A percentile compares a stretch with the other conserved stretches of the same genome.
phyloP scores from a whole-genome alignment of 495 filamentous ascomycete genomes.

The Sporormia fimetaria region DNA sequence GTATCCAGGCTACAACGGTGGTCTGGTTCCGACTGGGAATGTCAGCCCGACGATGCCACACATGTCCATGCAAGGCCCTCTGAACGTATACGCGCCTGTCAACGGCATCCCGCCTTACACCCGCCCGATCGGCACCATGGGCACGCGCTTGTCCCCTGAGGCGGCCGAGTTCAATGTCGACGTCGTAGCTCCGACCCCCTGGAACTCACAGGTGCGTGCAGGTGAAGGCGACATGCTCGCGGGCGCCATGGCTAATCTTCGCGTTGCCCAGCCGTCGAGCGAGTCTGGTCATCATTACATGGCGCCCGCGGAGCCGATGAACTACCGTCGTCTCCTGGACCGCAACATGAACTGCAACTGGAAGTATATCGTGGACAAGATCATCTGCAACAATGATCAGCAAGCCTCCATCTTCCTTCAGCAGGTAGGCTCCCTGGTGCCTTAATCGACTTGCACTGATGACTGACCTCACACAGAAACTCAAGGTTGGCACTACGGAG shows the following conservation, averaged over 20 bases:
- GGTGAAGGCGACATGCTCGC: slow-evolving; percentile 3
- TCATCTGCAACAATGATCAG: slow-evolving; percentile 97
- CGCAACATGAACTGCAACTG: slow-evolving; percentile 96
- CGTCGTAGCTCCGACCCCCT: slow-evolving; percentile 34
- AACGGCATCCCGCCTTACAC: slow-evolving; percentile 50
- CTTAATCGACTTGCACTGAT: too few species aligned
- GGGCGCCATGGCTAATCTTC: slow-evolving; percentile 2
- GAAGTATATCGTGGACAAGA: slow-evolving; percentile 99
- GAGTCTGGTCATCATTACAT: slow-evolving; percentile 46
- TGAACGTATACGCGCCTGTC: slow-evolving; percentile 51
- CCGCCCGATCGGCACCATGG: slow-evolving; percentile 62
- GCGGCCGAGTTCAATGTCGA: slow-evolving; percentile 64
- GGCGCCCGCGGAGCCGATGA: slow-evolving; percentile 82
- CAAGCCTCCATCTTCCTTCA: slow-evolving; percentile 98
- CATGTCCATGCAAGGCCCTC: slow-evolving; percentile 26
- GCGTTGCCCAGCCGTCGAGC: slow-evolving; percentile 7
- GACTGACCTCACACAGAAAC: too few species aligned
- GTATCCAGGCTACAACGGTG: slow-evolving; percentile 8
- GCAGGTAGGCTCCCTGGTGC: too few species aligned
- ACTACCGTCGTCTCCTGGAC: slow-evolving; percentile 90
- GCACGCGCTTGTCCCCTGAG: slow-evolving; percentile 73
- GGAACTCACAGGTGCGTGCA: slow-evolving; percentile 40
- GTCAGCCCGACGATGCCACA: slow-evolving; percentile 15
- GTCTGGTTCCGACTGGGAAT: slow-evolving; percentile 1
- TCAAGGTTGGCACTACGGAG: slow-evolving; percentile 89